Base-by-base conservation (phyloP, 331 rosid genomes). In the Arachis monticola region DNA sequence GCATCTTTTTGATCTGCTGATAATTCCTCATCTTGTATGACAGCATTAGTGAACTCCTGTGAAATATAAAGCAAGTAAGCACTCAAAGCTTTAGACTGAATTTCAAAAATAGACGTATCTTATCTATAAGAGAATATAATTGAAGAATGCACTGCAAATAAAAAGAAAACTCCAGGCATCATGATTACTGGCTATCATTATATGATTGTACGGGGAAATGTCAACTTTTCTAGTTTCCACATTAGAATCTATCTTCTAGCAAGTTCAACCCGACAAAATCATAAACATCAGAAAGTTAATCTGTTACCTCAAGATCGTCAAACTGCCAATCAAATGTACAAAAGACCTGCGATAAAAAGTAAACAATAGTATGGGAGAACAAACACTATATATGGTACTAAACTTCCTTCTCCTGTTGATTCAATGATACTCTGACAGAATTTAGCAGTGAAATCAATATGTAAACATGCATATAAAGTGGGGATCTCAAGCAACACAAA, bases 291-390 rank as follows among this genome's bases (percentile, higher is more conserved):
- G 44, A 64, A 78, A 32, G 31, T 60, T 51, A 61, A 51, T 71
- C 55, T 17, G 8, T 57, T 86, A 90, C 93, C 96, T 90, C 93
- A 64, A 88, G 80, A 57, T 90, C 93, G 62, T 90, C 93, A 44
- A 90, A 78, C 60, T 88, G 93, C 96, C 91, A 88, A 77, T 88
- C 93, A 84, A 88, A 90, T 62, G 88, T 91, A 73, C 86, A 85
- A 85, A 82, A 84, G 48, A 90, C 59, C 90, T 87, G 79, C 86
- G 69, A 40, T 10, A 69, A 66, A 64, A 40, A 48, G 48, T 44
- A 64, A 69, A 68, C n/a, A 59, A 10, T 68, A 13, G 48, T 40
- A 51, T n/a, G 47, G 11, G 56, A 63, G 12, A 48, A 8, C 57
- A 70, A 48, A 8, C 56, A 70, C 17, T 40, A 10, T 52, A 61